phyloP scores from a whole-genome alignment of 2,329 filamentous ascomycete genomes.

The Fusarium nodosum region DNA sequence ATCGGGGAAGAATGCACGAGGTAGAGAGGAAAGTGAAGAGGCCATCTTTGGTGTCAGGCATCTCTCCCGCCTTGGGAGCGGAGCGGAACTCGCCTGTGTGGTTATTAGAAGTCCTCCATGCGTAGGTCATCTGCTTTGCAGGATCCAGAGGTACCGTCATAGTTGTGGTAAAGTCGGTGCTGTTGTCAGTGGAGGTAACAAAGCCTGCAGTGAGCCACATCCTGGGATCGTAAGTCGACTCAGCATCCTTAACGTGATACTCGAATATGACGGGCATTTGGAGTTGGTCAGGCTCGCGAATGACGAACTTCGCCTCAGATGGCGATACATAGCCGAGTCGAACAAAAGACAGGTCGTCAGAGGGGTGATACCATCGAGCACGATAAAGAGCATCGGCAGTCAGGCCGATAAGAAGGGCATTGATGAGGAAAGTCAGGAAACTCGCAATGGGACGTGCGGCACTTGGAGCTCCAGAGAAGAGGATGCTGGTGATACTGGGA shows the following conservation, averaged over 20 bases:
- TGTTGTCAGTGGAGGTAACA: conserved; percentile 75
- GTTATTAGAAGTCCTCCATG: conserved; percentile 89
- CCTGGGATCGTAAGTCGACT: conserved; percentile 66
- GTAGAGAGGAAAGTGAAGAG: conserved; percentile 92
- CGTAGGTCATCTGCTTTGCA: conserved; percentile 79
- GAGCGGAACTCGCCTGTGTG: conserved; percentile 85
- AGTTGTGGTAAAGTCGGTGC: conserved; percentile 85
- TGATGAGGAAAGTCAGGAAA: conserved; percentile 77
- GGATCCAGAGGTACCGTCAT: conserved; percentile 75
- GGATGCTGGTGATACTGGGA: conserved; percentile 70
- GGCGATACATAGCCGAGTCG: conserved; percentile 89
- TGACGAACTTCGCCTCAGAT: conserved; percentile 80
- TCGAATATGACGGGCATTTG: conserved; percentile 83
- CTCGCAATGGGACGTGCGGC: conserved; percentile 76
- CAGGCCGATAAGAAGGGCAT: conserved; percentile 76
- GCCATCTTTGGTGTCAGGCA: conserved; percentile 71
- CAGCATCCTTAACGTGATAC: conserved; percentile 67
- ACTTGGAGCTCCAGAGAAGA: conserved; percentile 83
- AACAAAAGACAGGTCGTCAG: conserved; percentile 84
- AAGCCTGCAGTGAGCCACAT: conserved; percentile 77
- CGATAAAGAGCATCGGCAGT: conserved; percentile 84
- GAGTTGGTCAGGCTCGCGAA: conserved; percentile 83
- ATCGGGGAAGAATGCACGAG: conserved; percentile 91
- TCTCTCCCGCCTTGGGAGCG: conserved; percentile 77
- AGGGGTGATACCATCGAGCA: conserved; percentile 76